Evolutionary conservation across 495 filamentous ascomycete species (phyloP).

Genomic region (Neurospora sp.): DNA sequence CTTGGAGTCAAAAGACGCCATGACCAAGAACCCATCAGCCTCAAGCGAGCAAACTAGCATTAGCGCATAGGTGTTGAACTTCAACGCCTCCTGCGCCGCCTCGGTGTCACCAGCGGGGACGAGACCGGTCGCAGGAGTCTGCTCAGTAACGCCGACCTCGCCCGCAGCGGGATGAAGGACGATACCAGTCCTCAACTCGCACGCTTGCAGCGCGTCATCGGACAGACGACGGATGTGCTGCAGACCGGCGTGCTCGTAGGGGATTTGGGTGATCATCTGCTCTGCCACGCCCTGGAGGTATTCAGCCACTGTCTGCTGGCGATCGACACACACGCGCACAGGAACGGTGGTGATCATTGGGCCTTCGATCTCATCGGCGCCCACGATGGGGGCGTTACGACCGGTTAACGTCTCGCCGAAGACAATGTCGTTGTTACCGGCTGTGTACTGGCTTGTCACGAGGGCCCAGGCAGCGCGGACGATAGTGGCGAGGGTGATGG

Average conservation of each 20-base stretch:
- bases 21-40: constrained; percentile 45
- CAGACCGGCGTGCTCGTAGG: constrained; percentile 59
- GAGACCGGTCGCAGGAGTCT: constrained; percentile 39
- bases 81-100: constrained; percentile 50
- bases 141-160: constrained; percentile 18
- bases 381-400: constrained; percentile 39
- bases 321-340: constrained; percentile 38
- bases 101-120: constrained; percentile 38
- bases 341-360: constrained; percentile 59
- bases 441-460: constrained; percentile 40
- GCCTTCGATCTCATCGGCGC: constrained; percentile 43
- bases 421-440: constrained; percentile 40
- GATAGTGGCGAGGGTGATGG: constrained; percentile 45
- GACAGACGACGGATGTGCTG: constrained; percentile 57
- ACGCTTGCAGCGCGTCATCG: constrained; percentile 51
- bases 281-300: constrained; percentile 44
- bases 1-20: constrained; percentile 52
- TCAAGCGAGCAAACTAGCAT: constrained; percentile 53
- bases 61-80: constrained; percentile 58
- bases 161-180: constrained; percentile 36
- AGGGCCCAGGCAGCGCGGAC: constrained; percentile 56
- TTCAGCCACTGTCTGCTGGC: constrained; percentile 17
- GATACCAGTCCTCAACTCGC: constrained; percentile 42
- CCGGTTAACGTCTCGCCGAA: constrained; percentile 49
- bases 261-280: constrained; percentile 39